Base-by-base conservation (phyloP, 805 yeast genomes). In the Wickerhamiella occidentalis region DNA sequence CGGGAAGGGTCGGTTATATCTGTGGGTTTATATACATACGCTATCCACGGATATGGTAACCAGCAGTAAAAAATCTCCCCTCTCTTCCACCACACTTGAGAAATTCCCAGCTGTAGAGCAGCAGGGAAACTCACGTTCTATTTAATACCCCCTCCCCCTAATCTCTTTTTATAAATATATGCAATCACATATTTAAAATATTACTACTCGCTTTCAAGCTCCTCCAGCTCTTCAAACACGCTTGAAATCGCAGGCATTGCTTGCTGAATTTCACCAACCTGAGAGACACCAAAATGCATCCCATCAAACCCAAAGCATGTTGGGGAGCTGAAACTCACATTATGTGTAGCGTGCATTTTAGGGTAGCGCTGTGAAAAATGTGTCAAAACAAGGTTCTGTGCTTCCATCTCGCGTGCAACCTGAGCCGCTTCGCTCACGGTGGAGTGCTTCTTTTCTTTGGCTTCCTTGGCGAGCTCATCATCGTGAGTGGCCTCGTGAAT, bases 401-500 rank as follows among this genome's bases (percentile, higher is more conserved):
- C 86, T 19, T 73, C 66, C 97, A 92, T 90, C 33, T 68, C 64
- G 49, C 74, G 69, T 0, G 85, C 78, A 2, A 87, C 79, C 13
- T 68, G 69, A 25, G 88, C 71, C 0, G 97, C 97, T 60, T 90
- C 97, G 18, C 82, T 75, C 50, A 87, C 77, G 0, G 99, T 92
- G 12, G 94, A 79, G 61, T 92, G 99, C 52, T 78, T 76, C 62
- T 92, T 92, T 29, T 75, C 72, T 23, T 75, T 64, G 0, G 98
- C 98, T 62, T 87, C 96, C 48, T 75, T 79, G 6, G 72, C 67
- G 43, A 86, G 69, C 28, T 75, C 84, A 62, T 86, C 85, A 51
- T 85, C 96, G 53, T 92, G 74, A 0, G 98, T 85, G 0, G 96
- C 88, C 63, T 92, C 99, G 64, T 92, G 99, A 45, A 92, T 79